Base-by-base conservation (phyloP, 2,329 filamentous ascomycete genomes). In the Aspergillus caelatus region DNA sequence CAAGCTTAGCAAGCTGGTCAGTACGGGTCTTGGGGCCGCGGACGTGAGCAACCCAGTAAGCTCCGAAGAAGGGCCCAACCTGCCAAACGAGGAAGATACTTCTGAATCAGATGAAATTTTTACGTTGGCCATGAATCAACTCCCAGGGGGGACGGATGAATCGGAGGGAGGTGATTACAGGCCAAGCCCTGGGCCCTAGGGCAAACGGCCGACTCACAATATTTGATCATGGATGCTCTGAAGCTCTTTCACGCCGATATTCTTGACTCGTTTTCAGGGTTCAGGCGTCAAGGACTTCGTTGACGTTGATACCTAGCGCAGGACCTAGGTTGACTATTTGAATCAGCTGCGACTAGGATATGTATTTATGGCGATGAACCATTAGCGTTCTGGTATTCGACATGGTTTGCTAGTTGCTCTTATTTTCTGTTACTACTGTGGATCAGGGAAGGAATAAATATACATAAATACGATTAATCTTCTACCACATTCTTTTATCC, bases 1-100 rank as follows among this genome's bases (percentile, higher is more conserved):
- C 16, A 79, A 78, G 64, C 76, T 70, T 14, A 80, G 79, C 43
- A 76, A 72, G n/a, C 65, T 81, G 36, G 78, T 81, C 32, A 78
- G 75, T 39, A 71, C 71, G 39, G 77, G 77, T 3, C 66, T 80
- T 23, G 76, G 72, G 14, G 67, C 59, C n/a, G 62, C 67, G 34
- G 71, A 72, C 23, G 62, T 62, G 11, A 74, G 73, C 57, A 70
- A 71, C 43, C 67, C 68, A 26, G 68, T 68, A 21, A 75, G 69
- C 54, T 72, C 70, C 23, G 69, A 69, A 19, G 66, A 60, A 23
- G 62, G 54, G 12, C 43, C 46, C 10, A 62, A 58, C 32, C 58
- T 55, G 21, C 54, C 59, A 58, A 65, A 55, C 4, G 62, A 59
- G n/a, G 52, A 54, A 2, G 66, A 69, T 26, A 64, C 61, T 28